phyloP scores from a whole-genome alignment of 2,329 filamentous ascomycete genomes.

The Apiospora phragmitis region DNA sequence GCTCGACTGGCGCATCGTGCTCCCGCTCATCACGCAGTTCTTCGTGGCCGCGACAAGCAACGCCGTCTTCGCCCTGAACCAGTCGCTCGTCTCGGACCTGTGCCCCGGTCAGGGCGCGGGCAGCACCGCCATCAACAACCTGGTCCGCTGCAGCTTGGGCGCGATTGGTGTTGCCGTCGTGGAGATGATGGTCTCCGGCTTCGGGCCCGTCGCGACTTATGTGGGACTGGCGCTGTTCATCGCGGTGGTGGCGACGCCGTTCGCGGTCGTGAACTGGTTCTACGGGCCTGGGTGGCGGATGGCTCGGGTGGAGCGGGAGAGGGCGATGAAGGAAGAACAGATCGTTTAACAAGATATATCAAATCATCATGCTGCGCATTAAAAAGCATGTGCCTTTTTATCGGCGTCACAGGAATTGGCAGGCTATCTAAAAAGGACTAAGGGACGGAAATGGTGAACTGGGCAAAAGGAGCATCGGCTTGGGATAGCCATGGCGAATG shows the following conservation, averaged over 20 bases:
- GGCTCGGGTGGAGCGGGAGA: background rate
- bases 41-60: slow-evolving; percentile 37
- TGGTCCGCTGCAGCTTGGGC: slow-evolving; percentile 32
- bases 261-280: background rate
- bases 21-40: slow-evolving; percentile 32
- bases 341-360: background rate
- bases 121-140: slow-evolving; percentile 35
- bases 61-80: slow-evolving; percentile 37
- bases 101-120: slow-evolving; percentile 32
- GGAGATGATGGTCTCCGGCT: slow-evolving; percentile 16
- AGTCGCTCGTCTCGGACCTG: slow-evolving; percentile 34
- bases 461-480: background rate
- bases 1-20: slow-evolving; percentile 24
- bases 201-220: slow-evolving; percentile 19
- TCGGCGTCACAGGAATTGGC: too few species aligned
- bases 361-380: too few species aligned
- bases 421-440: too few species aligned
- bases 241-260: background rate
- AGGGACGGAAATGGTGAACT: too few species aligned
- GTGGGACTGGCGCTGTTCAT: slow-evolving; percentile 13
- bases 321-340: too few species aligned
- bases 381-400: too few species aligned
- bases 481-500: background rate
- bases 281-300: background rate
- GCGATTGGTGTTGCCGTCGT: slow-evolving; percentile 28